Evolutionary conservation across 768 basidiomycete genomes (phyloP), one percentile per base, ranked within the genome.

Genomic region (Mycena venus): DNA sequence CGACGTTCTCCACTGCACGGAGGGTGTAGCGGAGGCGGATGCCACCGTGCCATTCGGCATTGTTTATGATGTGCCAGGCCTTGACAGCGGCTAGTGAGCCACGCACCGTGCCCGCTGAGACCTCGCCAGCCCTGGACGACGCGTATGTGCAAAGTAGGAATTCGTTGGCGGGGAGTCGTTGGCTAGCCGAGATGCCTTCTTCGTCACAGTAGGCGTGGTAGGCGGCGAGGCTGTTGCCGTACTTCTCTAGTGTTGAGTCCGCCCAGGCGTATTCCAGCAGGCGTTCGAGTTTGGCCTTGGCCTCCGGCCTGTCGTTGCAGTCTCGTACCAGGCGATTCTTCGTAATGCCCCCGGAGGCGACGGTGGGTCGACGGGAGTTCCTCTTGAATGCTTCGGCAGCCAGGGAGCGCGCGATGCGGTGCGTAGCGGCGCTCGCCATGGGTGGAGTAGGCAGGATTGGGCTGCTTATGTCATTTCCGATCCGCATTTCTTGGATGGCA

Each of bases 41-140:
- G 0, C 68, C 42, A 17, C 73, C 73, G 0, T 64, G 21, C 73
- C 74, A 79, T 0, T 32, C 61, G 7, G 31, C 36, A 4, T 62
- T 51, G 15, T 75, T 47, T 53, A 75, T 58, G 17, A 76, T 55
- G 21, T 81, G 78, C 78, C 78, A 79, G 0, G 79, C 79, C 27
- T 60, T 56, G 1, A 68, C 67, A 1, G 62, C 62, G 7, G 62
- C 42, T 19, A 63, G 2, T 4, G 49, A 34, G 9, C 56, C 56
- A 11, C 56, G 27, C 1, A 59, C 49, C 19, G 74, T 59, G 1
- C 19, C 49, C 1, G 62, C 61, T 15, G 74, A 56, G 1, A 47
- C 32, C 25, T 40, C 58, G 1, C 62, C 69, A 3, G 25, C 4
- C n/a, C 67, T 25, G 3, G 67, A 66, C 7, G 73, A 60, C 0